Evolutionary conservation across 2,329 filamentous ascomycete genomes (phyloP).

Genomic region (Thielaviopsis euricoi): DNA sequence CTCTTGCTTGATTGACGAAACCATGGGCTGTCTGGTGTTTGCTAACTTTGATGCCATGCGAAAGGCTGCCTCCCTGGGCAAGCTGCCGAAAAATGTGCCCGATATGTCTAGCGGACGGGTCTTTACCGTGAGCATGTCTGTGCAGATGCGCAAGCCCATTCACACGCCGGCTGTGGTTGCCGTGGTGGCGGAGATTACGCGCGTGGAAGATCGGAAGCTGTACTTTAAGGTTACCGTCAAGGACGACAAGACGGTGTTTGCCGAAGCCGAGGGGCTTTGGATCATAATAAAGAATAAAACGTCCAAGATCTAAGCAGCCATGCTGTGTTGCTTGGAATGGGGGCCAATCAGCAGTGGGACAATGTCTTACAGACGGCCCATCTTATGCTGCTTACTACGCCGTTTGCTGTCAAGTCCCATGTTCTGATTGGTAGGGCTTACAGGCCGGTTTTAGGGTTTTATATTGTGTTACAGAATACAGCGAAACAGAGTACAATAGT

Average conservation of each 20-base stretch:
- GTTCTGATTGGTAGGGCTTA: too few species aligned
- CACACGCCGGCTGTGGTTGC: constrained; percentile 13
- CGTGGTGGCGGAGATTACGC: constrained; percentile 12
- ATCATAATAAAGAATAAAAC: not conserved
- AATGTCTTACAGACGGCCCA: not conserved
- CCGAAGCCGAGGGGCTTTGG: constrained; percentile 6
- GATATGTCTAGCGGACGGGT: constrained; percentile 3
- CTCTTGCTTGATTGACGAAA: constrained; percentile 16
- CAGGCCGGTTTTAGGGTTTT: too few species aligned
- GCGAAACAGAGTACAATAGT: too few species aligned
- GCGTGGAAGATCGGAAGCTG: constrained; percentile 13
- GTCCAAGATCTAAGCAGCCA: not conserved
- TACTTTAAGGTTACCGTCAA: constrained; percentile 12
- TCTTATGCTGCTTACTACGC: too few species aligned
- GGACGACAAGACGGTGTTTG: constrained; percentile 1
- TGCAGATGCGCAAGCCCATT: constrained; percentile 13
- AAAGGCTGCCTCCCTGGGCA: constrained; percentile 2
- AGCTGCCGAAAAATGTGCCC: constrained; percentile 8
- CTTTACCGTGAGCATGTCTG: constrained; percentile 13
- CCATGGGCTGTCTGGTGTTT: constrained; percentile 16
- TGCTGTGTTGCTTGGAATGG: not conserved
- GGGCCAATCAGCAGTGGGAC: not conserved
- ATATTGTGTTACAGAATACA: too few species aligned
- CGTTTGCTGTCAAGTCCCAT: too few species aligned
- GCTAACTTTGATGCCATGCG: constrained; percentile 14